Conservation (phyloP, 2,329 filamentous ascomycete genomes). For the Alternaria brassicae region DNA sequence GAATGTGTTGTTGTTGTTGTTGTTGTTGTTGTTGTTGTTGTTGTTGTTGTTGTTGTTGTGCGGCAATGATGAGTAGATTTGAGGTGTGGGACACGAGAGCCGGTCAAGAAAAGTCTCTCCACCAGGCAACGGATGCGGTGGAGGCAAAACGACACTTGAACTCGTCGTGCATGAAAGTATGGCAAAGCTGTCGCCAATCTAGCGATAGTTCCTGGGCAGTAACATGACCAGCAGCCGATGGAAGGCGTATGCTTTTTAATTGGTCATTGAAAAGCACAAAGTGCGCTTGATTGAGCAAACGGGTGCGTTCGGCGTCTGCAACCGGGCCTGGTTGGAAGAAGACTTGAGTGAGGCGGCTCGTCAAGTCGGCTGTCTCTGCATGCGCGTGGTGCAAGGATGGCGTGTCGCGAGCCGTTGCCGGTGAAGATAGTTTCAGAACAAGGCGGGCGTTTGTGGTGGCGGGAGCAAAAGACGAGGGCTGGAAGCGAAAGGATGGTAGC, state of each 20-base stretch:
- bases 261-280: conserved; percentile 27
- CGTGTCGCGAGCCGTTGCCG: conserved; percentile 8
- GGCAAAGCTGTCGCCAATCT: conserved; percentile 26
- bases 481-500: conserved; percentile 26
- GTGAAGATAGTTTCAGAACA: conserved; percentile 24
- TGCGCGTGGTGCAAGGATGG: conserved; percentile 6
- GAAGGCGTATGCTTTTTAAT: conserved; percentile 24
- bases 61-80: neutral
- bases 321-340: conserved; percentile 19
- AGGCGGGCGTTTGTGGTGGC: conserved; percentile 21
- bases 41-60: conserved; percentile 12
- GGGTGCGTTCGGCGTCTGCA: conserved; percentile 11
- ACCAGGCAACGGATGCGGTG: conserved; percentile 16
- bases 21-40: conserved; percentile 12
- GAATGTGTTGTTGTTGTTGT: conserved; percentile 10
- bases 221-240: conserved; percentile 20
- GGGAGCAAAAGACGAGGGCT: conserved; percentile 25
- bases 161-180: conserved; percentile 22
- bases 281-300: conserved; percentile 16
- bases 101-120: conserved; percentile 13
- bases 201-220: conserved; percentile 19
- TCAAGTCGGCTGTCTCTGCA: conserved; percentile 9
- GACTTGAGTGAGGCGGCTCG: conserved; percentile 17
- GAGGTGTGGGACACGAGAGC: neutral
- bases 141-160: conserved; percentile 20